Evolutionary conservation across 2,329 filamentous ascomycete species (phyloP), one percentile per base, ranked within the genome.

Genomic region (Sphaerulina vaccinii): DNA sequence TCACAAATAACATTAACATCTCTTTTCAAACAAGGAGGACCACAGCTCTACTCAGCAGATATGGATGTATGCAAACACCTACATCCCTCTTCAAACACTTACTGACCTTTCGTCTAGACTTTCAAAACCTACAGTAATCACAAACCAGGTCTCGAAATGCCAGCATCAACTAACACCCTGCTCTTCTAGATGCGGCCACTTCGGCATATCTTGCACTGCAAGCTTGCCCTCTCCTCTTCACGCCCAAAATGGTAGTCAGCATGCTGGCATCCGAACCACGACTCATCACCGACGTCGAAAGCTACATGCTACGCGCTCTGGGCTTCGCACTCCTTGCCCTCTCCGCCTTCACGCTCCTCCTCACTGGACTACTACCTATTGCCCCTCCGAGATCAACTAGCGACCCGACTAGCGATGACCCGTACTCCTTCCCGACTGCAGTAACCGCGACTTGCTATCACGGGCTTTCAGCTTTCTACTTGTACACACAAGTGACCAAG

Each of bases 221-320:
- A 67, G 66, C 73, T 7, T 57, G 81, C 9, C 75, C 82, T 0
- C 73, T 87, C 54, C 75, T 86, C 48, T 61, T 78, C 4, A 77
- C 79, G 5, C 85, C 85, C 0, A 80, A 78, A 21, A 74, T 87
- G 60, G 81, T 87, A 18, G 74, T 82, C 49, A 75, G 80, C 9
- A 70, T 86, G 55, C 75, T 66, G 85, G 29, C 77, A 79, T 2
- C 76, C 78, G 44, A 74, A 79, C 33, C 77, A 79, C 54, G 74
- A 79, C 58, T 71, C 78, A 49, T 77, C 78, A 49, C 70, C 79
- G 83, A 72, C 19, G 75, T 89, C 24, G 86, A 90, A 69, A 71
- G 80, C 50, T 92, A 92, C 76, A 84, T 91, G 68, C 83, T 83
- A 45, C 85, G 87, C 36, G 82, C 79, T 22, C 78, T 90, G 1